Evolutionary conservation across 140 eudicot genomes (phyloP).

Genomic region (Bidens hawaiensis): DNA sequence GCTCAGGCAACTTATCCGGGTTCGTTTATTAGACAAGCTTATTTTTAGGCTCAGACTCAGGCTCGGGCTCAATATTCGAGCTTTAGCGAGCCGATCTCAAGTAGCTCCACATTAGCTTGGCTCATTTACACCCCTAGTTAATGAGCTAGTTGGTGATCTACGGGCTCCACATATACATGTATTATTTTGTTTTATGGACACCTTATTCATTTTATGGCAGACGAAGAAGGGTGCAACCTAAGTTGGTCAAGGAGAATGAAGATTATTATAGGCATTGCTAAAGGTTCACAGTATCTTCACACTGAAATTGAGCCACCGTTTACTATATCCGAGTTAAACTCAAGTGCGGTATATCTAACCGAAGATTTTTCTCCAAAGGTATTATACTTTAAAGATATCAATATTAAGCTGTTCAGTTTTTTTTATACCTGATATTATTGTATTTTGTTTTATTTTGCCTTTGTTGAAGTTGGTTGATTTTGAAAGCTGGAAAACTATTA

Average conservation of each 20-base stretch:
- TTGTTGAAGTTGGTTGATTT: slow-evolving; percentile 84
- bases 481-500: slow-evolving; percentile 85
- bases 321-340: slow-evolving; percentile 79
- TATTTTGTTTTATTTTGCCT: slow-evolving; percentile 35
- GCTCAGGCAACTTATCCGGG: no score
- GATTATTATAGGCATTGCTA: slow-evolving; percentile 81
- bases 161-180: not conserved
- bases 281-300: slow-evolving; percentile 78
- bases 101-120: no score
- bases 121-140: no score
- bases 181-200: not conserved
- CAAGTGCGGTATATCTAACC: slow-evolving; percentile 80
- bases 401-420: no score
- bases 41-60: no score
- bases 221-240: slow-evolving; percentile 86
- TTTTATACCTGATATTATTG: no score
- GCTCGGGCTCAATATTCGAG: no score
- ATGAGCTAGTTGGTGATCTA: not conserved
- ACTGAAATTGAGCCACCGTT: slow-evolving; percentile 91
- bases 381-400: slow-evolving; percentile 1
- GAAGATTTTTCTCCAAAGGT: slow-evolving; percentile 98
- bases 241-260: slow-evolving; percentile 96
- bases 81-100: no score
- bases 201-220: slow-evolving; percentile 32
- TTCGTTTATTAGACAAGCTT: no score